Base-by-base conservation (phyloP, 2,329 filamentous ascomycete genomes). In the Neopestalotiopsis clavispora region DNA sequence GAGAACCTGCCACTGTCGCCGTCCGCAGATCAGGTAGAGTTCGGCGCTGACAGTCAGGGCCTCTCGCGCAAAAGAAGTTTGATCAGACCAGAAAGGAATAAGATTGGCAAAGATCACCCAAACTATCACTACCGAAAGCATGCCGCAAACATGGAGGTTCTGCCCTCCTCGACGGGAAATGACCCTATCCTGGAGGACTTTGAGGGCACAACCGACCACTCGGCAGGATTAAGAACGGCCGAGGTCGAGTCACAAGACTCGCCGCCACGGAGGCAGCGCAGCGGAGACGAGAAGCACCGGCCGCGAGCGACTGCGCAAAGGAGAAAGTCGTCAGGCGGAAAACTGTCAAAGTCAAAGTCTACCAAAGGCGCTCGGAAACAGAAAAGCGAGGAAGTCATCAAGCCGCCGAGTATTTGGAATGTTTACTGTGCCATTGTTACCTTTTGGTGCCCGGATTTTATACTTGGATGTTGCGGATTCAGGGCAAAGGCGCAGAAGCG, bases 101-200 rank as follows among this genome's bases (percentile, higher is more conserved):
- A 92, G 74, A 94, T 97, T 74, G 92, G 95, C 74, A 90, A 87
- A 72, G 92, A 95, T 74, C 94, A 98, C 78, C 94, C 95, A 14
- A 97, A 98, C 80, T 99, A 98, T 78, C 89, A 98, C 82, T 99
- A 99, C 81, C 91, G 94, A 74, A 93, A 97, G 79, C 95, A 97
- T 88, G 94, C 97, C 10, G 93, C 94, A 75, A 93, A 95, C 72
- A 98, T 99, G 94, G 87, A 91, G 67, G 92, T 94, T 4, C 86
- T 94, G 72, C 96, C 97, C 0, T 98, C 96, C 0, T 92, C 94
- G 6, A 98, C 96, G 0, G 96, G 96, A 70, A 93, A 97, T 74
- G 95, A 98, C 75, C 94, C 95, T 2, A 89, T 97, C 66, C 81
- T 93, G 67, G 95, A 98, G 80, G 92, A 94, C 69, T 81, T 93